Base-by-base conservation (phyloP, 1,284 basidiomycete species). In the Cryptococcus hybrid region DNA sequence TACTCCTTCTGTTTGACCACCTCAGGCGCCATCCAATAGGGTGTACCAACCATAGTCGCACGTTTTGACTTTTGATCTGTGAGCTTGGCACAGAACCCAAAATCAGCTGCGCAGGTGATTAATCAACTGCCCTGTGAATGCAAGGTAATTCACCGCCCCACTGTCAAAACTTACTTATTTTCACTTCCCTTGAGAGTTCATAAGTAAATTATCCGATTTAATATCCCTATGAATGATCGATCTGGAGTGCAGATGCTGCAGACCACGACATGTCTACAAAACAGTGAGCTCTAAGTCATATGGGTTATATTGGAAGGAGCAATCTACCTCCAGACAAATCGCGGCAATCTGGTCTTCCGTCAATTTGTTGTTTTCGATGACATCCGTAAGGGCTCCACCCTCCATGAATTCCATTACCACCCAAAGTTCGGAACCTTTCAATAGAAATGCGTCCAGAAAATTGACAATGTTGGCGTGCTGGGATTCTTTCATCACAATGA, bases 371-470 rank as follows among this genome's bases (percentile, higher is more conserved):
- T 96, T 95, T 80, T 97, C 94, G 65, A 99, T 98, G 51, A 99
- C 88, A 78, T 99, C 96, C 11, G 94, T 98, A 66, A 99, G 80
- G 11, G 93, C 92, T 52, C 95, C 96, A 49, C 96, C 95, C 78
- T 98, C 95, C 95, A 99, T 99, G 75, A 90, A 98, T 80, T 99
- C 95, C 95, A 99, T 98, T 58, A 98, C 93, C 46, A 99, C 94
- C 95, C 95, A 99, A n/a, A 99, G 84, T 74, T 98, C 94, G 56
- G 84, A 88, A 74, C 84, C 88, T 78, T 89, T 89, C 54, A 98
- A 86, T 44, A 98, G 84, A 80, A 94, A 97, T 7, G 90, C 87
- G 38, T 97, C 90, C 53, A 98, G 81, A 80, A 93, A 99, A 80
- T 98, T 99, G 81, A 98, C 95, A 65, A 99, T 97, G 76, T 99